phyloP scores from a whole-genome alignment of 495 filamentous ascomycete genomes.

The Chaetomium tenue region DNA sequence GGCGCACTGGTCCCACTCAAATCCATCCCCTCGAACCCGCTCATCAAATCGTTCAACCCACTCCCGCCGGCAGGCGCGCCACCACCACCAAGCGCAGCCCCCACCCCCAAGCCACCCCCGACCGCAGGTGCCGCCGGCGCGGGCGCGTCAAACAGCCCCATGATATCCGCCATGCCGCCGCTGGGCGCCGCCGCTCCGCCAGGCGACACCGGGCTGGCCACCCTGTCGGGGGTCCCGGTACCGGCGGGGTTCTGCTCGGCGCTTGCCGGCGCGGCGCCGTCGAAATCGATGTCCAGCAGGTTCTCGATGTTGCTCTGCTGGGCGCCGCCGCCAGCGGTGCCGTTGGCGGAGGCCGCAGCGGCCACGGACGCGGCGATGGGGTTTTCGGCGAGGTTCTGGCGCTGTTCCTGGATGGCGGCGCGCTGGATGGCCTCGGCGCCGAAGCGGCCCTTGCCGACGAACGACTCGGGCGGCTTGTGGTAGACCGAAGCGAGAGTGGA shows the following conservation, averaged over 20 bases:
- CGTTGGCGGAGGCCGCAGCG: slow-evolving; percentile 55
- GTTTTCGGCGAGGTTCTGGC: slow-evolving; percentile 87
- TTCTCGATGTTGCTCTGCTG: slow-evolving; percentile 85
- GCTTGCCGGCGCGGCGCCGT: slow-evolving; percentile 87
- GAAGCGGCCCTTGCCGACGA: slow-evolving; percentile 91
- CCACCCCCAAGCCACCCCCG: neutral
- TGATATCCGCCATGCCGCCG: slow-evolving; percentile 80
- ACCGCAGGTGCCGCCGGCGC: slow-evolving; percentile 25
- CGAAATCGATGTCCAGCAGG: slow-evolving; percentile 96
- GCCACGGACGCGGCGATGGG: slow-evolving; percentile 83
- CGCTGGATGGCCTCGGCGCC: slow-evolving; percentile 93
- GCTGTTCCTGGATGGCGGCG: slow-evolving; percentile 93
- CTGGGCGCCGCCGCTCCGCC: slow-evolving; percentile 38
- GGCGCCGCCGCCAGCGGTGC: slow-evolving; percentile 36
- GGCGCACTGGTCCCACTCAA: slow-evolving; percentile 62
- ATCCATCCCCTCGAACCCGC: slow-evolving; percentile 79
- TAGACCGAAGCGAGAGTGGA: slow-evolving; percentile 99
- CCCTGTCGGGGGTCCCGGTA: slow-evolving; percentile 76
- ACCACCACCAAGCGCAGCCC: neutral
- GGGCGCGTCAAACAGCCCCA: slow-evolving; percentile 72
- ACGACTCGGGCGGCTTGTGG: slow-evolving; percentile 95
- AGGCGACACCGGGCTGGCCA: slow-evolving; percentile 59
- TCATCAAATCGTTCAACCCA: slow-evolving; percentile 65
- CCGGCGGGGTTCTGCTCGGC: slow-evolving; percentile 65
- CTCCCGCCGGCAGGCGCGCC: slow-evolving; percentile 8